Base-by-base conservation (phyloP, 2,329 filamentous ascomycete genomes). In the Colletotrichum sp. region DNA sequence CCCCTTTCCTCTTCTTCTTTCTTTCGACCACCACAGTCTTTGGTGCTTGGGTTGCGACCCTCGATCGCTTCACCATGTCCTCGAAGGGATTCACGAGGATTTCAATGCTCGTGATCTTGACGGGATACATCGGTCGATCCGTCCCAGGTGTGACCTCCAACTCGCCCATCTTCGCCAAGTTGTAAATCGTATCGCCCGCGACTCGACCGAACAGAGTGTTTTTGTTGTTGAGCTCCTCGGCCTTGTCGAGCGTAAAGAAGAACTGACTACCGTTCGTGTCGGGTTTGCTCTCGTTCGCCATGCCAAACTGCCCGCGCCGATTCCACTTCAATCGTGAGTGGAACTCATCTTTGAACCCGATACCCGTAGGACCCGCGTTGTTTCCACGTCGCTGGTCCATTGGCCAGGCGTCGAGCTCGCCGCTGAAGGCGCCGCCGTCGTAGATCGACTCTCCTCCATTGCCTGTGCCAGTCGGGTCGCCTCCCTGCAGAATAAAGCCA, bases 191-290 rank as follows among this genome's bases (percentile, higher is more conserved):
- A 78, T 98, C 95, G 32, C 96, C 97, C 44, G 94, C 95, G 60
- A 99, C 91, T 72, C 97, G 90, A 22, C 97, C 97, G 87, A 99
- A 98, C 83, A 98, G 87, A 1, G 97, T 98, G 84, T 98, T 98
- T 85, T 95, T 95, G 68, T 94, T 94, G 79, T 94, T 95, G 81
- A 99, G 84, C 87, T 98, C 96, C 30, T 95, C 93, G 28, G 96
- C 89, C 82, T 94, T 96, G 78, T 92, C 96, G 69, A 99, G 86
- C 0, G 97, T 98, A 77, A 99, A 93, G 87, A 99, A 99, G 88
- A 98, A 98, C 85, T 99, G 97, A 84, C 95, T 98, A 39, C 95
- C 95, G 86, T 98, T 98, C 71, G 94, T 94, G 81, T 96, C 90
- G 34, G 91, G 90, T 68, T 86, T 87, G 61, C 96, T 93, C 77